These are phyloP conservation scores for Aureoboletus auriporus DNA, from an alignment of 768 basidiomycete genomes.

Conservation along the genomic window DNA sequence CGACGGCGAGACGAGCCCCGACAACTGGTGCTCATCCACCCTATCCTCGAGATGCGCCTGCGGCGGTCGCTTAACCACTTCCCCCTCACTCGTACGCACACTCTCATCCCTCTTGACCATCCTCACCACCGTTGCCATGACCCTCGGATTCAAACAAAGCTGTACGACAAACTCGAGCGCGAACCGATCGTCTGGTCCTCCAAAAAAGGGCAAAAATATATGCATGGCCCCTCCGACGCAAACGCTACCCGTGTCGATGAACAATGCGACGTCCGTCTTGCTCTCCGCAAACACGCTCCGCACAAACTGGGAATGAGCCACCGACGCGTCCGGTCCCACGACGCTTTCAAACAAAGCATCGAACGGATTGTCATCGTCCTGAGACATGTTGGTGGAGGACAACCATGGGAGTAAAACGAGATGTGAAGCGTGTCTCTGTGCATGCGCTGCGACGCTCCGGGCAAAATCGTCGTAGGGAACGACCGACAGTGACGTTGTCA, in stretches of 20 bases:
- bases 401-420: conserved; percentile 72
- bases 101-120: conserved; percentile 29
- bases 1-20: too few relatives aligned
- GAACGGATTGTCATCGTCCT: conserved; percentile 41
- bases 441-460: conserved; percentile 64
- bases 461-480: conserved; percentile 76
- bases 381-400: conserved; percentile 46
- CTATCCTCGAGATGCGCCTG: conserved; percentile 46
- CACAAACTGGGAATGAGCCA: conserved; percentile 71
- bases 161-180: conserved; percentile 84
- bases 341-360: conserved; percentile 52
- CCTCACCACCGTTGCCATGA: conserved; percentile 72
- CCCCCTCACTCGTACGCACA: neutral
- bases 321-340: conserved; percentile 29
- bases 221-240: conserved; percentile 43
- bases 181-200: conserved; percentile 89
- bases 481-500: conserved; percentile 65
- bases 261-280: conserved; percentile 74
- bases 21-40: conserved; percentile 46
- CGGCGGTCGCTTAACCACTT: conserved; percentile 18
- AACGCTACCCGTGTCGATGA: conserved; percentile 60
- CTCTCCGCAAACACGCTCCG: conserved; percentile 69
- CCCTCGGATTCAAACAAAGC: conserved; percentile 63
- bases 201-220: conserved; percentile 87
- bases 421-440: conserved; percentile 54